Conservation (phyloP, 179 eudicot species). For the Camellia oleifera region DNA sequence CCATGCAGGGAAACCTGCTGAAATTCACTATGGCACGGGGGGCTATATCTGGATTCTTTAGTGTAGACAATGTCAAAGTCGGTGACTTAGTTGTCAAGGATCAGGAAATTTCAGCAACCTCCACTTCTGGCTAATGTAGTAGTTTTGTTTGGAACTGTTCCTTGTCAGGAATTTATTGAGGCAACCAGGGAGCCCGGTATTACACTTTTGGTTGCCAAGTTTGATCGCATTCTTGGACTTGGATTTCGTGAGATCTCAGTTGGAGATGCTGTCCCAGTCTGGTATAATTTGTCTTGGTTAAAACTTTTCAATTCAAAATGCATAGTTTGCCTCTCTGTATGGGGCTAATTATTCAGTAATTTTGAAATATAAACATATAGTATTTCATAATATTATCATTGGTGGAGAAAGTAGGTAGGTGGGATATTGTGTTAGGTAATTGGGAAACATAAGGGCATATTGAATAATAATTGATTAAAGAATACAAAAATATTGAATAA, state of each 20-base stretch:
- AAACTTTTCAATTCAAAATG: too few relatives aligned
- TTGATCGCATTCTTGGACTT: constrained; percentile 91
- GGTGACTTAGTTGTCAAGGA: constrained; percentile 47
- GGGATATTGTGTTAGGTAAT: too few relatives aligned
- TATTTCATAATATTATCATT: too few relatives aligned
- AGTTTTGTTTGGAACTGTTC: background rate
- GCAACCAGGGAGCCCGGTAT: constrained; percentile 69
- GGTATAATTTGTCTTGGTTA: constrained; percentile 32
- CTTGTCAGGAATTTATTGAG: constrained; percentile 67
- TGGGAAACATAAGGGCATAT: too few relatives aligned
- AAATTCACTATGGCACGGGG: constrained; percentile 57
- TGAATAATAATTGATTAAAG: too few relatives aligned
- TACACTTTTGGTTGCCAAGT: constrained; percentile 60
- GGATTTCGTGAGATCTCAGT: constrained; percentile 79
- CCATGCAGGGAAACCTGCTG: constrained; percentile 47
- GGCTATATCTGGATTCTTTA: constrained; percentile 58
- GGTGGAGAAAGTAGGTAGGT: too few relatives aligned
- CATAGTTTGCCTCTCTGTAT: too few relatives aligned
- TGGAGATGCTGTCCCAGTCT: constrained; percentile 67
- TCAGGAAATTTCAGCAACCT: constrained; percentile 29
- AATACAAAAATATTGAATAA: too few relatives aligned
- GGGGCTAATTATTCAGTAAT: too few relatives aligned
- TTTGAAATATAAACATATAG: too few relatives aligned
- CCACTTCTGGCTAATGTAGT: background rate
- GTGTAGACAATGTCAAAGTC: constrained; percentile 45